These are phyloP conservation scores for Talaromyces sp. DNA, from an alignment of 2,329 filamentous ascomycete species.

Conservation along the genomic window DNA sequence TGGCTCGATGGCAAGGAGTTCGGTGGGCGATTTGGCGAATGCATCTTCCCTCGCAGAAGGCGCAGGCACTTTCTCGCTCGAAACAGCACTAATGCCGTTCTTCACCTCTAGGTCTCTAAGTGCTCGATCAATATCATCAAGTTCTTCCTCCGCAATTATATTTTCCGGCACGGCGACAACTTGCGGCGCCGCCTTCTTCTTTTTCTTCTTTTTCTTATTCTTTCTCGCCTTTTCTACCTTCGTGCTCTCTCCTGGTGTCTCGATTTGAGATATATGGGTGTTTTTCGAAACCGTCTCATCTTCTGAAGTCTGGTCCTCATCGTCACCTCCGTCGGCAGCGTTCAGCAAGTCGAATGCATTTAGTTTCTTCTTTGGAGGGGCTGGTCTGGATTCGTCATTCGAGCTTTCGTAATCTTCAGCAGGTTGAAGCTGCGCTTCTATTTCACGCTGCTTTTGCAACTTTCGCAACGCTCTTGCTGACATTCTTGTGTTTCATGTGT, in stretches of 20 bases:
- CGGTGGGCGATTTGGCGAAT: constrained; percentile 42
- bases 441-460: constrained; percentile 59
- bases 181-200: constrained; percentile 57
- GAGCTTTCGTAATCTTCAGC: constrained; percentile 39
- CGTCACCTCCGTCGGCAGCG: constrained; percentile 33
- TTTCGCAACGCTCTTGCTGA: constrained; percentile 64
- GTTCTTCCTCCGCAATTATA: constrained; percentile 28
- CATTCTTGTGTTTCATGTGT: constrained; percentile 43
- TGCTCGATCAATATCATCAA: constrained; percentile 66
- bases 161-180: constrained; percentile 24
- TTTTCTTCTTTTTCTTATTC: constrained; percentile 28
- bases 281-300: constrained; percentile 27
- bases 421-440: constrained; percentile 37
- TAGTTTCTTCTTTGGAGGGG: constrained; percentile 39
- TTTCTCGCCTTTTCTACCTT: neutral
- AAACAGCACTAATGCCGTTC: constrained; percentile 25
- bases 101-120: constrained; percentile 56
- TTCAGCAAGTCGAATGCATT: constrained; percentile 56
- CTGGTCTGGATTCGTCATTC: constrained; percentile 34
- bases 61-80: constrained; percentile 32
- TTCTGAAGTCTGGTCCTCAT: constrained; percentile 8
- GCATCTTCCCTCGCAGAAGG: neutral
- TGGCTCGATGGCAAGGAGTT: constrained; percentile 60
- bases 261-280: constrained; percentile 22
- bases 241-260: constrained; percentile 22